A percentile compares a stretch with the other conserved stretches of the same genome.
These are phyloP conservation scores for Guyanaporus albipodus DNA, from an alignment of 768 basidiomycete genomes.

Conservation along the genomic window DNA sequence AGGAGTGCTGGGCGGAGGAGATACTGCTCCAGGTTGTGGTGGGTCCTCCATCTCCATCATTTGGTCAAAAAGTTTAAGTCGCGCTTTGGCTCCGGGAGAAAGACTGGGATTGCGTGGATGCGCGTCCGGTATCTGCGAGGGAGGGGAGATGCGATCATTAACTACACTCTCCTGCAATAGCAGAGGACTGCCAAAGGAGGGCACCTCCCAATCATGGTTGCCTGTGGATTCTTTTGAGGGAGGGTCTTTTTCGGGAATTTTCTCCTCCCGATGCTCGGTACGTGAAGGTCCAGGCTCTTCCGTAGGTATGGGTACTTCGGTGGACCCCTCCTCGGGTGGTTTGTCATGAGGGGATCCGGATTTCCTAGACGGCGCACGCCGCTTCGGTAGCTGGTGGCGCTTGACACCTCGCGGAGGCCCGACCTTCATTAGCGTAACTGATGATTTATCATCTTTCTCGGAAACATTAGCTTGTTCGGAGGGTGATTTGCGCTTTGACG, in stretches of 20 bases:
- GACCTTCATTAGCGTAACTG: slow-evolving; percentile 9
- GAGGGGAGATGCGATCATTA: neutral
- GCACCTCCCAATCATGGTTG: neutral
- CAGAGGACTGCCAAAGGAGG: neutral
- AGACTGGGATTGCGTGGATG: slow-evolving; percentile 11
- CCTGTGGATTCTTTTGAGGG: neutral
- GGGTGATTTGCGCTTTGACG: neutral
- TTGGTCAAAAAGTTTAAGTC: slow-evolving; percentile 29
- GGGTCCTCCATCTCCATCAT: slow-evolving; percentile 17
- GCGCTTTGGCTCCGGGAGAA: slow-evolving; percentile 26
- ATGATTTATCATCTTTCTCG: slow-evolving; percentile 2
- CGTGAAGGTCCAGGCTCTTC: neutral
- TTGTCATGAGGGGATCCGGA: neutral
- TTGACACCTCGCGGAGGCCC: slow-evolving; percentile 27
- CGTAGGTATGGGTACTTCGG: no score
- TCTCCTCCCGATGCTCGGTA: neutral
- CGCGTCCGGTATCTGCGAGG: neutral
- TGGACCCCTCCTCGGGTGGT: neutral
- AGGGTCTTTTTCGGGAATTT: neutral
- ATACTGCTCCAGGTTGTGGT: neutral
- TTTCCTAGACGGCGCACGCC: neutral
- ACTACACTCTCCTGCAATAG: neutral
- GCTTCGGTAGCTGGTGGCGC: slow-evolving; percentile 1
- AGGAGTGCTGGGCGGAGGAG: neutral
- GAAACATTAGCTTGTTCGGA: neutral